Percentiles rank a stretch among this genome's conserved stretches.
Conservation (phyloP, 2,329 filamentous ascomycete species). For the Calonectria hongkongensis region DNA sequence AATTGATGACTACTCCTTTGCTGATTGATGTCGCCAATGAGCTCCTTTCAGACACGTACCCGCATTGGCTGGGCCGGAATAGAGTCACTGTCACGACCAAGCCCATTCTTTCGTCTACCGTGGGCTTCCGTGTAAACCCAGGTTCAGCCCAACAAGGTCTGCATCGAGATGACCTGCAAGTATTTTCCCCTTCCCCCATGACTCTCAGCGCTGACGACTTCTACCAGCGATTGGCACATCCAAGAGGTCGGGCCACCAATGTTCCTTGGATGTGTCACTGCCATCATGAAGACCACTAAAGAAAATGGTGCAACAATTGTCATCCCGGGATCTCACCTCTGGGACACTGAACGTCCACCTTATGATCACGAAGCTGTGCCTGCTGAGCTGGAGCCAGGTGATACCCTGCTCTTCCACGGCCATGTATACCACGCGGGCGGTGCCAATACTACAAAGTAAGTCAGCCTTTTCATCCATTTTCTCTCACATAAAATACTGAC, state of each 20-base stretch:
- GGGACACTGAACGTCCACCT: conserved; percentile 61
- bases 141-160: conserved; percentile 62
- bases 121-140: conserved; percentile 62
- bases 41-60: conserved; percentile 25
- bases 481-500: neutral
- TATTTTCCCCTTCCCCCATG: neutral
- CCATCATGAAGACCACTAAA: conserved; percentile 62
- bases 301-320: conserved; percentile 65
- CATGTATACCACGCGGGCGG: conserved; percentile 64
- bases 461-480: fast-evolving
- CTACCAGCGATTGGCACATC: conserved; percentile 32
- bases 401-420: conserved; percentile 63
- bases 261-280: conserved; percentile 50
- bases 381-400: conserved; percentile 63
- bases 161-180: conserved; percentile 55
- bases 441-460: conserved; percentile 57
- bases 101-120: conserved; percentile 60
- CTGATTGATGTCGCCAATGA: conserved; percentile 39
- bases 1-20: conserved; percentile 58
- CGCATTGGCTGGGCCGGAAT: conserved; percentile 33
- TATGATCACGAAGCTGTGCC: conserved; percentile 61
- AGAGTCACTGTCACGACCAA: conserved; percentile 53
- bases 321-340: conserved; percentile 64
- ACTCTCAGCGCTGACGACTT: neutral
- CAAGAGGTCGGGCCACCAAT: conserved; percentile 35